Base-by-base conservation (phyloP, 805 yeast species). In the Yarrowia osloensis region DNA sequence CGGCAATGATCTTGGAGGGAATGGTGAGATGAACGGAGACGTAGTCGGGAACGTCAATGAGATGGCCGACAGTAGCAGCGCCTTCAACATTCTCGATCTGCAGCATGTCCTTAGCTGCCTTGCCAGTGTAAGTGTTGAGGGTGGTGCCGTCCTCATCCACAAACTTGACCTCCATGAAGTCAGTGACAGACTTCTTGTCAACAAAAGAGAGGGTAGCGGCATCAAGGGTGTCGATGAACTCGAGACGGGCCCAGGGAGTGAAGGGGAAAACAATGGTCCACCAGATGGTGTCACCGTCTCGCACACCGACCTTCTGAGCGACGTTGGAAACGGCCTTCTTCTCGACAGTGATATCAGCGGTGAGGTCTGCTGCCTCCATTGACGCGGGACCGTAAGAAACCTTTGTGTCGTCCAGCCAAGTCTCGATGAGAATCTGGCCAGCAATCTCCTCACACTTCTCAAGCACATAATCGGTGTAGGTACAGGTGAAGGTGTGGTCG, bases 221-320 rank as follows among this genome's bases (percentile, higher is more conserved):
- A 12, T 31, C n/a, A 4, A 49, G 55, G n/a, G n/a, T 2, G n/a
- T 49, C 55, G 9, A 12, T 19, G 39, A 49, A 49, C 39, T 49
- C 39, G 26, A 49, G 55, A n/a, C 55, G 55, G 37, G 24, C 55
- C 39, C 37, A 49, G 55, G 55, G 55, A 9, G 39, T 29, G 3
- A 24, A 24, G 8, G 55, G 55, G 39, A 49, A 35, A 7, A 35
- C 24, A n/a, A 52, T 22, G 21, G 61, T 35, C 61, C 61, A 33
- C 61, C 61, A 52, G 42, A 52, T 35, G 44, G 9, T 9, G 19
- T 24, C 31, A 2, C 44, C 61, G 4, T 22, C 39, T 17, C 55
- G 39, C 15, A 3, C 12, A 4, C 55, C 55, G 15, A 13, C 39
- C 39, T 49, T 49, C 21, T n/a, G 40, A 17, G 21, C 15, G 15